Evolutionary conservation across 1,284 basidiomycete species (phyloP), one percentile per base, ranked within the genome.

Genomic region (Cutaneotrichosporon sp.): DNA sequence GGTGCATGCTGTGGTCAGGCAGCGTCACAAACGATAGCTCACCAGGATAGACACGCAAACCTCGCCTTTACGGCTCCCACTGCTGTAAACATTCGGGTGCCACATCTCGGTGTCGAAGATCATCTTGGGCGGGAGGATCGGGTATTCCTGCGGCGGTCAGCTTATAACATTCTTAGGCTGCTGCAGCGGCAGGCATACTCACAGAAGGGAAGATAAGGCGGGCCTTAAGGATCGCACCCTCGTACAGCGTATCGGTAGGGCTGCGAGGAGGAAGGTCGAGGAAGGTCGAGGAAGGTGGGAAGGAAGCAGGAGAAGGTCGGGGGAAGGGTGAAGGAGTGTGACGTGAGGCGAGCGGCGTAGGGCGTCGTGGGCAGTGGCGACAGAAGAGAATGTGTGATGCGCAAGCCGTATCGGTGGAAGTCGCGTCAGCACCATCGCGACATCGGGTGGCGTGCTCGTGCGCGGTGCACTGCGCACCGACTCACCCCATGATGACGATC

Each of bases 21-120:
- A 40, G 31, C 49, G 52, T 57, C 56, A 56, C 60, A 46, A 69
- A 36, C 70, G 2, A 49, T 10, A 40, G 80, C 89, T 80, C 68
- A 93, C 92, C 72, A 99, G 84, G 75, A 99, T 98, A 47, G 96
- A 98, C 66, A 99, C 92, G 82, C 96, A 99, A 61, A 98, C 91
- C 51, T 85, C 86, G 30, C 96, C 96, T 81, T 96, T 92, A 32
- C 87, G 78, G 74, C 96, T 95, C 71, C 94, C 93, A 79, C 92
- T 90, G 22, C 87, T 75, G 77, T 98, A 99, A 73, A 97, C 94
- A 81, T 97, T 99, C 14, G 97, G 96, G 82, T 99, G 96, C 96
- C 96, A 98, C 95, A 99, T 98, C 66, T 88, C 88, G 6, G 94
- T 94, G 69, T 90, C 86, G 79, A 99, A 99, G 62, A 87, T 87